A percentile compares a stretch with the other conserved stretches of the same genome.
phyloP scores from a whole-genome alignment of 768 basidiomycete genomes.

The Scleroderma bovista region DNA sequence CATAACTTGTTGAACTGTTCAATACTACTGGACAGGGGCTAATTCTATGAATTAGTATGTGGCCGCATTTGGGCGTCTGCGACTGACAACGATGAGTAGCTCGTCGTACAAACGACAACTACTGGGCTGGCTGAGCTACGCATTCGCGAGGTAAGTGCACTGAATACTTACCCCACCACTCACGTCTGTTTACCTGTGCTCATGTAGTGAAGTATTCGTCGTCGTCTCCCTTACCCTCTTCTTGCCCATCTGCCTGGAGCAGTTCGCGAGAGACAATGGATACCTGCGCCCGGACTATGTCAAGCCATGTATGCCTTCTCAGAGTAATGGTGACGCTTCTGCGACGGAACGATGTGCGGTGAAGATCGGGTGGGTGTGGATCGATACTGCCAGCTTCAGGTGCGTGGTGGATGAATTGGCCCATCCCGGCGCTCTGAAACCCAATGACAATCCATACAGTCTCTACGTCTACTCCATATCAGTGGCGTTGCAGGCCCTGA shows the following conservation, averaged over 20 bases:
- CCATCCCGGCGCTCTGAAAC: too few relatives aligned
- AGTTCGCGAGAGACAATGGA: conserved; percentile 88
- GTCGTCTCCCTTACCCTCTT: conserved; percentile 78
- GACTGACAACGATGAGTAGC: conserved; percentile 4
- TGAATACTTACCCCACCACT: neutral
- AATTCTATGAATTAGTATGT: neutral
- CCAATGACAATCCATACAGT: conserved; percentile 32
- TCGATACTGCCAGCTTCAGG: conserved; percentile 93
- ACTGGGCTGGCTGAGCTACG: conserved; percentile 78
- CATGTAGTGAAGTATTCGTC: conserved; percentile 70
- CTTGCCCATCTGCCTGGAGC: conserved; percentile 78
- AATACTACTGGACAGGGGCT: too few relatives aligned
- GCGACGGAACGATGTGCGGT: conserved; percentile 64
- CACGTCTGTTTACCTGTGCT: neutral
- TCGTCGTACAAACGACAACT: conserved; percentile 33
- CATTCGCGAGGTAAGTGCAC: conserved; percentile 63
- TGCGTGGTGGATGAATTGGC: conserved; percentile 23
- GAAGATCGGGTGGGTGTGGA: conserved; percentile 76
- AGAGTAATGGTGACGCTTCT: conserved; percentile 14
- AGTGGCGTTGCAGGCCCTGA: conserved; percentile 87
- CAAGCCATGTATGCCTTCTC: conserved; percentile 42
- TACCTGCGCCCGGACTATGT: conserved; percentile 65
- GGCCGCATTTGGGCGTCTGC: neutral
- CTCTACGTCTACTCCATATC: conserved; percentile 85
- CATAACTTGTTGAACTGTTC: too few relatives aligned